Percentiles rank a stretch among this genome's conserved stretches.
Conservation (phyloP, 495 filamentous ascomycete genomes). For the Podospora conica region DNA sequence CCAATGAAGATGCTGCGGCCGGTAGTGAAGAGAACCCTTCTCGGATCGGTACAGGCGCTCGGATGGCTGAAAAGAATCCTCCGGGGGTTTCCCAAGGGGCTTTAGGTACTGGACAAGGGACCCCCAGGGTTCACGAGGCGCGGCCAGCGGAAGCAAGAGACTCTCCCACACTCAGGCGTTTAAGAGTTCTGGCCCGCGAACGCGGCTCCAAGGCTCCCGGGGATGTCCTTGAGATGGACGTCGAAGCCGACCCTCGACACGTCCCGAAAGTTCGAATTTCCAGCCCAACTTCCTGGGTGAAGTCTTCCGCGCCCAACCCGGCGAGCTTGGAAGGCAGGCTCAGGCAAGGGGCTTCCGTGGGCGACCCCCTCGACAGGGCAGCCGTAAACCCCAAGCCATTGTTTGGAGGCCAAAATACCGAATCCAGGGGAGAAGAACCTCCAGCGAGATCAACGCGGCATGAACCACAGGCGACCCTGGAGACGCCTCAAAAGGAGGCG, state of each 20-base stretch:
- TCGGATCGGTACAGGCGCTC: background rate
- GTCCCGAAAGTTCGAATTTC: constrained; percentile 24
- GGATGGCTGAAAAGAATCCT: background rate
- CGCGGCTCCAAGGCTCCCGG: constrained; percentile 6
- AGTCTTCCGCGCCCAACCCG: constrained; percentile 22
- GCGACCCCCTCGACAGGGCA: background rate
- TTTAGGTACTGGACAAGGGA: background rate
- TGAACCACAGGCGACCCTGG: background rate
- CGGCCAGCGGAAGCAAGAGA: background rate
- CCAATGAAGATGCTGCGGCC: background rate
- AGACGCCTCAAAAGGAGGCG: background rate
- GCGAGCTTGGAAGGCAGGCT: constrained; percentile 20
- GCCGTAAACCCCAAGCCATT: background rate
- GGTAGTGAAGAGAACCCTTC: background rate
- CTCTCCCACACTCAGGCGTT: constrained; percentile 8
- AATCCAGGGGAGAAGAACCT: background rate
- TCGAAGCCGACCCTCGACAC: background rate
- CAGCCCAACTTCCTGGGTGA: constrained; percentile 35
- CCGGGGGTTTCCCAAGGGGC: background rate
- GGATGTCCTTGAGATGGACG: constrained; percentile 8
- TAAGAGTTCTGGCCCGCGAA: constrained; percentile 8
- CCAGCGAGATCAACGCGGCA: background rate
- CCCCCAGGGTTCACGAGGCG: background rate
- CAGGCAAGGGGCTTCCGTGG: constrained; percentile 17
- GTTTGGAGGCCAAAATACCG: background rate